Evolutionary conservation across 164 flowering plant genomes (phyloP), one percentile per base, ranked within the genome.

Genomic region (Magnolia sinica): DNA sequence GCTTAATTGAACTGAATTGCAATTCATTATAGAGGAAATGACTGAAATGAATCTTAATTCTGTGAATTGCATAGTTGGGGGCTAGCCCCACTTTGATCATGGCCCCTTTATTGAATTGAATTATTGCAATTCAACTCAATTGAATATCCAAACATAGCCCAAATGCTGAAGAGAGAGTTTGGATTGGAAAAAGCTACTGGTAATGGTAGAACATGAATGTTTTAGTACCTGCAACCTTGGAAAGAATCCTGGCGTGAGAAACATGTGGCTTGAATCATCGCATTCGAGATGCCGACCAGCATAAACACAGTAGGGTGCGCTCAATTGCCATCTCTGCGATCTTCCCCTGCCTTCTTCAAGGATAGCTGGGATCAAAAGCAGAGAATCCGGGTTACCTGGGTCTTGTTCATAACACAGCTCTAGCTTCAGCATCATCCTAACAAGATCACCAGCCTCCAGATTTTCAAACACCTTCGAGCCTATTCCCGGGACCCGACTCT

Each of bases 161-260:
- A 37, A 37, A 37, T 3, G 45, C 45, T 37, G 7, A 37, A 37
- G 45, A 37, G 7, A 16, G 13, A 55, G 18, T 11, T 11, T 55
- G 61, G 61, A 55, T 55, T 55, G 18, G 13, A 55, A 55, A 11
- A 55, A 11, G 11, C 61, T 8, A 11, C 11, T 11, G 18, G 18
- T 3, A 55, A 55, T 55, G 61, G 13, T 55, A 55, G 18, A 55
- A 55, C 16, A 55, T 11, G 18, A 0, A 55, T 55, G 61, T 55
- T 24, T 27, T 23, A 64, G 73, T 86, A 83, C 99, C 98, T 92
- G 98, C 77, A 96, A 82, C 66, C 91, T 89, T 19, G 97, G 93
- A 79, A 96, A 96, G 90, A 92, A 94, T 71, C 92, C 94, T 45
- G 97, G 93, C 3, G 98, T 89, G 70, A 96, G 91, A 74, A 89